Evolutionary conservation across 2,329 filamentous ascomycete species (phyloP).

Genomic region (Trichoderma guizhouense): DNA sequence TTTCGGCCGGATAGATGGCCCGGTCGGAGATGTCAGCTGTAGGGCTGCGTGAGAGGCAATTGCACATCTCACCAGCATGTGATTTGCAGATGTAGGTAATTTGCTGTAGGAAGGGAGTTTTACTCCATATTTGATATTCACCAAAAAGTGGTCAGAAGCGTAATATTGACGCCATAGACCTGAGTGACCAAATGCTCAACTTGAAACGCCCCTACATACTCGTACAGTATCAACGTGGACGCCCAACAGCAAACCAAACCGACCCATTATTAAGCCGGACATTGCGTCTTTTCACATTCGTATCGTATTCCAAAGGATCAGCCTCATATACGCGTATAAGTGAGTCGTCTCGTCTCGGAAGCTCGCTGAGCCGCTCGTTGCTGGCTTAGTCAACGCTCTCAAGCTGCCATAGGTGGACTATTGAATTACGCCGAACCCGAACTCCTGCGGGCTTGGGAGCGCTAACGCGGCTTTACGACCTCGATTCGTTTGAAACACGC

Average conservation of each 20-base stretch:
- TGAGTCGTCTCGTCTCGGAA: neutral
- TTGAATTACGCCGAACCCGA: conserved; percentile 17
- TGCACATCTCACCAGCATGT: neutral
- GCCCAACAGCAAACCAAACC: neutral
- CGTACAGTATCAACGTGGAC: neutral
- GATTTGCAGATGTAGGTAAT: neutral
- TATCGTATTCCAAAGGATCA: neutral
- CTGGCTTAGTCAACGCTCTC: neutral
- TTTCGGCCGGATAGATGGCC: neutral
- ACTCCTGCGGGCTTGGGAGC: neutral
- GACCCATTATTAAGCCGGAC: neutral
- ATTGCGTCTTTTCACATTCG: neutral
- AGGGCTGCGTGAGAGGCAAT: neutral
- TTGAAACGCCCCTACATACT: neutral
- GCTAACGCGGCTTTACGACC: neutral
- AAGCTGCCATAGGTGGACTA: neutral
- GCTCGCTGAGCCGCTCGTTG: neutral
- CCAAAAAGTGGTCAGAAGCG: neutral
- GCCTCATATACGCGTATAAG: neutral
- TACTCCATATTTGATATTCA: neutral
- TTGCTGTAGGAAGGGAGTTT: neutral
- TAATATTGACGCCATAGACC: neutral
- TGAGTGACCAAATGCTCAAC: neutral
- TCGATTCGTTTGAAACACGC: neutral
- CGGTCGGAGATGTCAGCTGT: neutral